Base-by-base conservation (phyloP, 441 rosid species). In the Aquilaria agallochum region DNA sequence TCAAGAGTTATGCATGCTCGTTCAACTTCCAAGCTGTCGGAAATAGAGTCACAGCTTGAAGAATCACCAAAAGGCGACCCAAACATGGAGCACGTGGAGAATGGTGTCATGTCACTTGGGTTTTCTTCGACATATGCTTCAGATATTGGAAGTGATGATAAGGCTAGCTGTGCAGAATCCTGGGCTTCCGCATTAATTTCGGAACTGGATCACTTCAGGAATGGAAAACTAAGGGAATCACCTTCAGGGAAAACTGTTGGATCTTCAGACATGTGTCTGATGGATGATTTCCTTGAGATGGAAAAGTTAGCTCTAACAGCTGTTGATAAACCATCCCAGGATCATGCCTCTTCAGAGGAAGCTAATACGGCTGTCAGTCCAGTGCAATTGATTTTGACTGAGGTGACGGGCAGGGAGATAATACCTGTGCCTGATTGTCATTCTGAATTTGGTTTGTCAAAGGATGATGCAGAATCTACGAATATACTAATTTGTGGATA, bases 201-300 rank as follows among this genome's bases (percentile, higher is more conserved):
- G 55, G 97, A 89, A 72, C 63, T 80, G 71, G 92, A 89, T 69
- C 76, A 84, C 73, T 84, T 74, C 78, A 83, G 80, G 76, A 77
- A 62, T 53, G 76, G 76, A 59, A 85, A 82, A 60, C 79, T 71
- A 36, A 76, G 36, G 56, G 70, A 76, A 31, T 72, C 78, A 7
- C 71, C 73, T 31, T 69, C 78, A 15, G 55, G 61, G 51, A 74
- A 70, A 78, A 76, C 76, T 27, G 76, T 79, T 10, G 85, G 76
- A 68, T 83, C 78, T 77, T 63, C 83, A 32, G 95, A 87, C 69
- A 81, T 87, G 72, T 79, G 74, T 71, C 76, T 88, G 63, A 85
- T 86, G 95, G 90, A 87, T 74, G 96, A 88, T 72, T 84, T 88
- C 70, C 83, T 76, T 44, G 98, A 90, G 78, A 90, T 92, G 95